Evolutionary conservation across 495 filamentous ascomycete species (phyloP), one percentile per base, ranked within the genome.

Genomic region (Podospora fimiseda): DNA sequence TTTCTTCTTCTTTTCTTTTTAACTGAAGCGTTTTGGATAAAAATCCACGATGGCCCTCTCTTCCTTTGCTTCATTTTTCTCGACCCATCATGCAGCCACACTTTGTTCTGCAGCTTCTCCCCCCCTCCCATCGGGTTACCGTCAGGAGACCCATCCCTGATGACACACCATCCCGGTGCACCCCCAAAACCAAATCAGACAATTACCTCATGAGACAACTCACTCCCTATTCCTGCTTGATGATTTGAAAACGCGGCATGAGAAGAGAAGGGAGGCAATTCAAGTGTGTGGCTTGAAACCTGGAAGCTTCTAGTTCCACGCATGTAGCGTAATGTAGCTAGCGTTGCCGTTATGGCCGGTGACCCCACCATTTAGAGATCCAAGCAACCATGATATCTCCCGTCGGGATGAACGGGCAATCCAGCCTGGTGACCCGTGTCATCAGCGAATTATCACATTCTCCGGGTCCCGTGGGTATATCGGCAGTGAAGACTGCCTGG

Each of bases 31-130:
- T n/a, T n/a, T n/a, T n/a, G n/a, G n/a, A n/a, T n/a, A n/a, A n/a
- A n/a, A n/a, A n/a, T n/a, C n/a, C n/a, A n/a, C n/a, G n/a, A n/a
- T n/a, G n/a, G n/a, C n/a, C n/a, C n/a, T n/a, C n/a, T n/a, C n/a
- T n/a, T n/a, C n/a, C n/a, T n/a, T n/a, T n/a, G n/a, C n/a, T n/a
- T n/a, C n/a, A n/a, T n/a, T n/a, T n/a, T n/a, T n/a, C n/a, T n/a
- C n/a, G n/a, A n/a, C n/a, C n/a, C n/a, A 23, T n/a, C 48, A 56
- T 51, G 43, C 48, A 57, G 50, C 50, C 44, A 57, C 43, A 48
- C 44, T n/a, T 43, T 38, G 24, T 48, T 4, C 23, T 21, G 42
- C 14, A 18, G 13, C 2, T 36, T n/a, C n/a, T n/a, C n/a, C n/a
- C n/a, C n/a, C n/a, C n/a, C 23, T 19, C 33, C 40, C 46, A 41